phyloP scores from a whole-genome alignment of 2,329 filamentous ascomycete genomes.

The Metarhizium humberi region DNA sequence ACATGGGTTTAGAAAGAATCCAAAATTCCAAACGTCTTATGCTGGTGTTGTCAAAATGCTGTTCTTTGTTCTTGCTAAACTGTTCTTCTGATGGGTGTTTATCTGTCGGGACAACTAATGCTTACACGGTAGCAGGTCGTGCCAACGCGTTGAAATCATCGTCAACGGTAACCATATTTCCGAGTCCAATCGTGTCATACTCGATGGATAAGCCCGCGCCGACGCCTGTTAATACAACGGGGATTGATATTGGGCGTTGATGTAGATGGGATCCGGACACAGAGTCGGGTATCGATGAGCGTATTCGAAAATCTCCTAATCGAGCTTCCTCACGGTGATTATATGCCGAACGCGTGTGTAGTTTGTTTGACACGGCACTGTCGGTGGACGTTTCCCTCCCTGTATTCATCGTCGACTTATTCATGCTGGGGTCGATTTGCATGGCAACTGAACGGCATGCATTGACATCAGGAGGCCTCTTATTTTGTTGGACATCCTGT shows the following conservation, averaged over 20 bases:
- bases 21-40: background rate
- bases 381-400: background rate
- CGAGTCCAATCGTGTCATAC: constrained; percentile 11
- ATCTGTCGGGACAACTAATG: constrained; percentile 12
- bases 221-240: constrained; percentile 14
- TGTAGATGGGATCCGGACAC: background rate
- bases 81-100: constrained; percentile 2
- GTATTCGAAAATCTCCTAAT: no score
- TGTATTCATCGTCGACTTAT: background rate
- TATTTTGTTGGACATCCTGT: background rate
- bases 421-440: background rate
- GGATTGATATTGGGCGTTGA: constrained; percentile 7
- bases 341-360: no score
- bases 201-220: constrained; percentile 13
- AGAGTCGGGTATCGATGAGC: no score
- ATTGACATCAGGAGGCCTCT: no score
- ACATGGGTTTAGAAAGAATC: background rate
- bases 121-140: constrained; percentile 9
- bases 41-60: background rate
- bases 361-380: background rate
- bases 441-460: background rate
- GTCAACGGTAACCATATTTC: constrained; percentile 8
- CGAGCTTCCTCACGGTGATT: no score
- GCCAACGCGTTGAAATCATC: constrained; percentile 10
- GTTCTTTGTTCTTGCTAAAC: background rate